Percentiles rank a stretch among this genome's conserved stretches.
Conservation (phyloP, 306 rosid species). For the Dryas octopetala region DNA sequence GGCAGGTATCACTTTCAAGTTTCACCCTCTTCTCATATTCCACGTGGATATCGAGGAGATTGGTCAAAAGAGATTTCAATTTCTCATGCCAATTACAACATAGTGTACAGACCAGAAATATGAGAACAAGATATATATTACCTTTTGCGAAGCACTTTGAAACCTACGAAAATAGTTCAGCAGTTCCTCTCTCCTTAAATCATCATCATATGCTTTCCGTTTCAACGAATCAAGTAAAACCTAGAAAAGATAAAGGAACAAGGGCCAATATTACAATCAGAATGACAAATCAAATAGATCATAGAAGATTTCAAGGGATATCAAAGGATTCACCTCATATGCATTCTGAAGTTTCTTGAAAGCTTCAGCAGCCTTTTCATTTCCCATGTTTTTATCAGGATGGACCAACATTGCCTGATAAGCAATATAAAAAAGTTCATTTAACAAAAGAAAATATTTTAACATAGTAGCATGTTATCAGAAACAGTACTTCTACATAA, state of each 20-base stretch:
- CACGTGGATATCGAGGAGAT: not conserved
- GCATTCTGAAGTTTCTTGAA: constrained; percentile 99
- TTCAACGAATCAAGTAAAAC: constrained; percentile 85
- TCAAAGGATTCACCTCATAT: constrained; percentile 64
- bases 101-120: constrained; percentile 7
- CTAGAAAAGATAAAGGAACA: constrained; percentile 39
- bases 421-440: constrained; percentile 20
- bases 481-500: not conserved
- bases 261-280: constrained; percentile 19
- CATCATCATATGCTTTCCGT: constrained; percentile 90
- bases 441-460: constrained; percentile 5
- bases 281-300: not conserved
- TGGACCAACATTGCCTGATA: constrained; percentile 98
- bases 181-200: constrained; percentile 88
- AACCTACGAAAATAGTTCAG: constrained; percentile 72
- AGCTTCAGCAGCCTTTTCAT: constrained; percentile 97
- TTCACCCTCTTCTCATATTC: not conserved
- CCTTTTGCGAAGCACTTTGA: constrained; percentile 63
- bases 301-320: constrained; percentile 6
- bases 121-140: constrained; percentile 23
- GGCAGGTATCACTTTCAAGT: not conserved
- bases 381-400: constrained; percentile 99
- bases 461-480: constrained; percentile 30
- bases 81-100: not conserved
- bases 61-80: not conserved